Conservation (phyloP, 768 basidiomycete species). For the Brasilioporus rufonigricans region DNA sequence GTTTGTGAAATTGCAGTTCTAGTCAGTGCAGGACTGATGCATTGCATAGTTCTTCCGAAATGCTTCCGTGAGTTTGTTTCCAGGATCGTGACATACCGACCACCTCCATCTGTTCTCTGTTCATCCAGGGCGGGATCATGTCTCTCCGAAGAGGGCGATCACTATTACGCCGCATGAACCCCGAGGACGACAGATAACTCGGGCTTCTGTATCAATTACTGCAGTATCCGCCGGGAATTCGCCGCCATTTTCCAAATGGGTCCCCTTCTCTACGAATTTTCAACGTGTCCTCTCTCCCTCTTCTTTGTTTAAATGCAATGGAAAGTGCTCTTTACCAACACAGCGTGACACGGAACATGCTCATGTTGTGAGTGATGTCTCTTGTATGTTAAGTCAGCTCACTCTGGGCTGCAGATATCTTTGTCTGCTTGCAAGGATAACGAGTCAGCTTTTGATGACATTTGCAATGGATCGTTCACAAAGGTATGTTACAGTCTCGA, state of each 20-base stretch:
- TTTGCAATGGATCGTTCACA: conserved; percentile 19
- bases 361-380: conserved; percentile 23
- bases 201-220: conserved; percentile 7
- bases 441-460: conserved; percentile 23
- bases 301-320: conserved; percentile 18
- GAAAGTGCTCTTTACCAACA: conserved; percentile 8
- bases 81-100: not conserved
- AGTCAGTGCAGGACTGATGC: not conserved
- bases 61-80: conserved; percentile 7
- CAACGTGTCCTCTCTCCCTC: conserved; percentile 23
- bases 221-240: conserved; percentile 20
- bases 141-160: not conserved
- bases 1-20: conserved; percentile 7
- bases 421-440: conserved; percentile 30
- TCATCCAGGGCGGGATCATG: conserved; percentile 1
- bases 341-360: conserved; percentile 9
- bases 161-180: not conserved
- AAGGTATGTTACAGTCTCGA: conserved; percentile 6
- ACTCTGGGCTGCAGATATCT: conserved; percentile 18
- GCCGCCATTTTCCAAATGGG: conserved; percentile 10
- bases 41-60: not conserved
- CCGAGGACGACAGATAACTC: conserved; percentile 15
- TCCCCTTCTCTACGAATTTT: conserved; percentile 5
- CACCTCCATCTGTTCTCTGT: not conserved
- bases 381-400: not conserved